Evolutionary conservation across 2,329 filamentous ascomycete species (phyloP).

Genomic region (Cladosporium oxysporum): DNA sequence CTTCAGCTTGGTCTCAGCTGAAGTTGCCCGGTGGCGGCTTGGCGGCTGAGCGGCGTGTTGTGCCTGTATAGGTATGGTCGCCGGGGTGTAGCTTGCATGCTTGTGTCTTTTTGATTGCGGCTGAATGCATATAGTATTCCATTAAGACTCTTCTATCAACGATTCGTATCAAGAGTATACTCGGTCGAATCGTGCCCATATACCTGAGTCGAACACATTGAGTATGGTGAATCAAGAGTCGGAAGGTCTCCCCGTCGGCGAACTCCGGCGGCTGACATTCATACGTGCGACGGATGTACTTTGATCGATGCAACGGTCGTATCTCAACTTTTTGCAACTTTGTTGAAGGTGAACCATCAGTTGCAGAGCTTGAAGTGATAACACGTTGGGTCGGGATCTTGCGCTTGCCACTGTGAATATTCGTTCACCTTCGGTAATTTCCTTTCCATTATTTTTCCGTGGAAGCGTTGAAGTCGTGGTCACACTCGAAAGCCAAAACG

Average conservation of each 20-base stretch:
- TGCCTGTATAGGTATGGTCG: neutral
- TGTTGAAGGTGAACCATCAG: neutral
- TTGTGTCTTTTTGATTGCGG: neutral
- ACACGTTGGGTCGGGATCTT: neutral
- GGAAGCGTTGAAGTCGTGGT: neutral
- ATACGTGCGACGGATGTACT: neutral
- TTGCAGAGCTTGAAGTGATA: neutral
- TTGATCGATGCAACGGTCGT: neutral
- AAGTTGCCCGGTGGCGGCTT: slow-evolving; percentile 3
- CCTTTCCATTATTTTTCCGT: neutral
- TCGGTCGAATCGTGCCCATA: neutral
- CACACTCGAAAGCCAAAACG: neutral
- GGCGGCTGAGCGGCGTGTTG: neutral
- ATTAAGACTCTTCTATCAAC: neutral
- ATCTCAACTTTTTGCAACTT: neutral
- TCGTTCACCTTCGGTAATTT: neutral
- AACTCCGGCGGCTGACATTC: neutral
- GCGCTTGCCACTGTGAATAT: neutral
- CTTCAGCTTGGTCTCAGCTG: neutral
- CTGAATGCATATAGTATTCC: neutral
- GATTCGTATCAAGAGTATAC: neutral
- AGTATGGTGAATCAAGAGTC: neutral
- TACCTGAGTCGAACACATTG: neutral
- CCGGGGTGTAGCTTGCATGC: neutral
- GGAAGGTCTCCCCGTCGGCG: neutral